Percentiles rank a stretch among this genome's conserved stretches.
Evolutionary conservation across 2,329 filamentous ascomycete genomes (phyloP).

Genomic region (Stachybotrys echinatus): DNA sequence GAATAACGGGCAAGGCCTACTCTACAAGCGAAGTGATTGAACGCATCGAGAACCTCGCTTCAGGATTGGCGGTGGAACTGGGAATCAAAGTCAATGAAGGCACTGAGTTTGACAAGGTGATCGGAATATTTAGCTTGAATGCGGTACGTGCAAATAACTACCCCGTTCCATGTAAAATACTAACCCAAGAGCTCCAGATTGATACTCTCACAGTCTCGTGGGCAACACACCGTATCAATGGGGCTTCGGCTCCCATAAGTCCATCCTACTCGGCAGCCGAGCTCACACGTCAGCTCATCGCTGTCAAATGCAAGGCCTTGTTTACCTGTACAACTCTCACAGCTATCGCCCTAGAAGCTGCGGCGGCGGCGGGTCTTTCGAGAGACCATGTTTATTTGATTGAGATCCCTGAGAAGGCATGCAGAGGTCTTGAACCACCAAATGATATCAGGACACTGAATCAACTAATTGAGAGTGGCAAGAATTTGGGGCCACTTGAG

Average conservation of each 20-base stretch:
- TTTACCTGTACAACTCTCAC: slow-evolving; percentile 66
- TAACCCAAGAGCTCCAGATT: slow-evolving; percentile 58
- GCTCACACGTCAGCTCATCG: slow-evolving; percentile 60
- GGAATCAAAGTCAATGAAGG: slow-evolving; percentile 66
- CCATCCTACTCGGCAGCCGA: slow-evolving; percentile 63
- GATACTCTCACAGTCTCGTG: slow-evolving; percentile 43
- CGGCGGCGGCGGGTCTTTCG: slow-evolving; percentile 55
- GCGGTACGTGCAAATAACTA: slow-evolving; percentile 31
- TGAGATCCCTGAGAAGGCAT: slow-evolving; percentile 48
- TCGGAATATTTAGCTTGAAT: slow-evolving; percentile 68
- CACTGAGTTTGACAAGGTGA: slow-evolving; percentile 71
- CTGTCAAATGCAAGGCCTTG: slow-evolving; percentile 58
- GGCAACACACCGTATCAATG: slow-evolving; percentile 64
- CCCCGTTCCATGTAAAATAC: slow-evolving; percentile 14
- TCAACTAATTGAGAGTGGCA: slow-evolving; percentile 56
- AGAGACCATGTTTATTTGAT: slow-evolving; percentile 59
- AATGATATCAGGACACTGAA: slow-evolving; percentile 58
- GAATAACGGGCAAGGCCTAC: slow-evolving; percentile 59
- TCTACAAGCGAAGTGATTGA: slow-evolving; percentile 56
- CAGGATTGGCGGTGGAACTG: slow-evolving; percentile 57
- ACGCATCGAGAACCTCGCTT: slow-evolving; percentile 54
- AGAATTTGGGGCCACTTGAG: slow-evolving; percentile 30
- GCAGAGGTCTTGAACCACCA: slow-evolving; percentile 62
- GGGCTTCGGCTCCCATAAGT: slow-evolving; percentile 64
- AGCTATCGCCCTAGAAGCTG: slow-evolving; percentile 55